Conservation (phyloP, 2,329 filamentous ascomycete species). For the Elsinoe perseae region DNA sequence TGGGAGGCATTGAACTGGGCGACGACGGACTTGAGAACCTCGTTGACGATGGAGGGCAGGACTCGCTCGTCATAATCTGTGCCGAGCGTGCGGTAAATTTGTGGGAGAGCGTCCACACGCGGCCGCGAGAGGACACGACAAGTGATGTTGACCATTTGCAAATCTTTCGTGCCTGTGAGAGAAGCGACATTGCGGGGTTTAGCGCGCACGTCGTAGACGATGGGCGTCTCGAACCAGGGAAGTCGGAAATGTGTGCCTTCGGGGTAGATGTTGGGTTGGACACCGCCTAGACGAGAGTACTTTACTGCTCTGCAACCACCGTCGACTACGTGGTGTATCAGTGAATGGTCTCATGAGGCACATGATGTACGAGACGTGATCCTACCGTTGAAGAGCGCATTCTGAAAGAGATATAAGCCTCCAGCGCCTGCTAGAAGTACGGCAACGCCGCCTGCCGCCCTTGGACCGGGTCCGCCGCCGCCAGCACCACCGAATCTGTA, state of each 20-base stretch:
- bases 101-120: conserved; percentile 76
- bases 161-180: conserved; percentile 94
- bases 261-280: conserved; percentile 89
- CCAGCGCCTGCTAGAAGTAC: conserved; percentile 47
- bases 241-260: conserved; percentile 96
- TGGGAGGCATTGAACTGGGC: conserved; percentile 98
- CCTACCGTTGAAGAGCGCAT: conserved; percentile 61
- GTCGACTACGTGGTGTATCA: conserved; percentile 55
- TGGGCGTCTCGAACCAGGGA: conserved; percentile 94
- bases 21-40: conserved; percentile 97
- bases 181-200: conserved; percentile 96
- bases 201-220: conserved; percentile 95
- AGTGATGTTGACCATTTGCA: conserved; percentile 99
- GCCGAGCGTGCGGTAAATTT: conserved; percentile 94
- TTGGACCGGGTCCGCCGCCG: conserved; percentile 41
- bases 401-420: conserved; percentile 49
- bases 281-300: conserved; percentile 80
- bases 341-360: neutral
- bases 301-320: conserved; percentile 99
- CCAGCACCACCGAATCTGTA: conserved; percentile 42
- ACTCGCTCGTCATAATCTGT: conserved; percentile 97
- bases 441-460: conserved; percentile 48
- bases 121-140: conserved; percentile 96
- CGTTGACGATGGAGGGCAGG: conserved; percentile 96
- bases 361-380: neutral